A percentile compares a stretch with the other conserved stretches of the same genome.
phyloP scores from a whole-genome alignment of 176 grass and related monocot species.

The Avena atlantica region DNA sequence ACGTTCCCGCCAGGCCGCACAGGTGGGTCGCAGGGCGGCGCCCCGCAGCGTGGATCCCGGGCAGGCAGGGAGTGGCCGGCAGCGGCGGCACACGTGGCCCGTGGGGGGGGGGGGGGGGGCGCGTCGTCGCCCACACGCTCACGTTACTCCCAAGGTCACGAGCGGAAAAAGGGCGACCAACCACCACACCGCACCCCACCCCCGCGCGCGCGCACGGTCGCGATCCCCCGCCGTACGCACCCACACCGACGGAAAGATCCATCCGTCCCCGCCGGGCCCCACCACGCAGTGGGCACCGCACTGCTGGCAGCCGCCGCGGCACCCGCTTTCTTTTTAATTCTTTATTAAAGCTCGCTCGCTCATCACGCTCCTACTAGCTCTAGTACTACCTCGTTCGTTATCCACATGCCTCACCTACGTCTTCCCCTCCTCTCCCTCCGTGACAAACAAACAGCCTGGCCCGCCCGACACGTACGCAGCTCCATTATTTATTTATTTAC shows the following conservation, averaged over 20 bases:
- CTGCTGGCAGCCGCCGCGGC: slow-evolving; percentile 15
- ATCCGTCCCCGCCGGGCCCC: slow-evolving; percentile 28
- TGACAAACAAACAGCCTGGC: slow-evolving; percentile 36
- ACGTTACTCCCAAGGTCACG: slow-evolving; percentile 56
- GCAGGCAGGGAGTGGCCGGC: slow-evolving; percentile 46
- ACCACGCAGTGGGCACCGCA: slow-evolving; percentile 13
- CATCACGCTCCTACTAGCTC: neutral
- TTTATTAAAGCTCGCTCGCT: too few species aligned
- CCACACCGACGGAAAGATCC: slow-evolving; percentile 53
- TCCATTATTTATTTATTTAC: too few species aligned
- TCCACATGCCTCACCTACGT: slow-evolving; percentile 43
- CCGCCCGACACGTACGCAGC: neutral
- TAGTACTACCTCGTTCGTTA: slow-evolving; percentile 24
- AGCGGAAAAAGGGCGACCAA: slow-evolving; percentile 43
- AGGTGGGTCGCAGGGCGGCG: accelerated
- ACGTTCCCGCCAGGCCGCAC: neutral
- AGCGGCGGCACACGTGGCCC: slow-evolving; percentile 59
- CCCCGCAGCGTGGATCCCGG: slow-evolving; percentile 23
- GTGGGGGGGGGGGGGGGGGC: slow-evolving; percentile 5
- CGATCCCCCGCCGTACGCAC: slow-evolving; percentile 40
- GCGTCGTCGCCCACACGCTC: slow-evolving; percentile 53
- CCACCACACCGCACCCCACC: neutral
- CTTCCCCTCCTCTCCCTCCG: neutral
- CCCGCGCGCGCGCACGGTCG: slow-evolving; percentile 5
- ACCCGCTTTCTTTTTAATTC: neutral